These are phyloP conservation scores for Pisolithus microcarpus DNA, from an alignment of 768 basidiomycete species.

Conservation along the genomic window DNA sequence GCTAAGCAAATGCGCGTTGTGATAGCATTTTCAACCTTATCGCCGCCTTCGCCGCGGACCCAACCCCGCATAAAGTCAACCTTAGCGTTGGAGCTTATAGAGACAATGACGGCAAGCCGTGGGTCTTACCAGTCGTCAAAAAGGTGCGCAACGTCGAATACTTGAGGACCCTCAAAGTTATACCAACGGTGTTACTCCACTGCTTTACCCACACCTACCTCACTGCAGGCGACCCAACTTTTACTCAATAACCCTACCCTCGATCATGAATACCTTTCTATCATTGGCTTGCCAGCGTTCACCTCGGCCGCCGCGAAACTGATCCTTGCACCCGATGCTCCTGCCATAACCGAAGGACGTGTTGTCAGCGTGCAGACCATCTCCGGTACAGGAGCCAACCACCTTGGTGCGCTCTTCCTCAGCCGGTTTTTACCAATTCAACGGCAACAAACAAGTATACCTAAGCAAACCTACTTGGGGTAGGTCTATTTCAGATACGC, in stretches of 20 bases:
- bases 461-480: conserved; percentile 96
- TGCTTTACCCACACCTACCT: background rate
- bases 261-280: conserved; percentile 91
- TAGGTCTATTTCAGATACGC: conserved; percentile 29
- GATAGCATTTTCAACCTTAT: conserved; percentile 85
- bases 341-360: conserved; percentile 62
- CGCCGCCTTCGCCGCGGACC: conserved; percentile 79
- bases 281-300: conserved; percentile 80
- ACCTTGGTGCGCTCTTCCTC: conserved; percentile 84
- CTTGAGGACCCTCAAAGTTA: background rate
- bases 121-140: conserved; percentile 87
- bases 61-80: conserved; percentile 74
- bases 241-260: conserved; percentile 62
- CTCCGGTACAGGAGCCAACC: conserved; percentile 94
- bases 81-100: conserved; percentile 91
- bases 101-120: conserved; percentile 80
- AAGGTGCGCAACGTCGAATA: conserved; percentile 45
- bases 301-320: conserved; percentile 76
- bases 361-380: conserved; percentile 86
- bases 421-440: conserved; percentile 70
- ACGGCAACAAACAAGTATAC: conserved; percentile 61
- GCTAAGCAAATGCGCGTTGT: conserved; percentile 5
- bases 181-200: conserved; percentile 1
- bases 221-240: conserved; percentile 58
- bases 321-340: conserved; percentile 68